These are phyloP conservation scores for Ascochyta rabiei DNA, from an alignment of 2,329 filamentous ascomycete genomes.

Conservation along the genomic window DNA sequence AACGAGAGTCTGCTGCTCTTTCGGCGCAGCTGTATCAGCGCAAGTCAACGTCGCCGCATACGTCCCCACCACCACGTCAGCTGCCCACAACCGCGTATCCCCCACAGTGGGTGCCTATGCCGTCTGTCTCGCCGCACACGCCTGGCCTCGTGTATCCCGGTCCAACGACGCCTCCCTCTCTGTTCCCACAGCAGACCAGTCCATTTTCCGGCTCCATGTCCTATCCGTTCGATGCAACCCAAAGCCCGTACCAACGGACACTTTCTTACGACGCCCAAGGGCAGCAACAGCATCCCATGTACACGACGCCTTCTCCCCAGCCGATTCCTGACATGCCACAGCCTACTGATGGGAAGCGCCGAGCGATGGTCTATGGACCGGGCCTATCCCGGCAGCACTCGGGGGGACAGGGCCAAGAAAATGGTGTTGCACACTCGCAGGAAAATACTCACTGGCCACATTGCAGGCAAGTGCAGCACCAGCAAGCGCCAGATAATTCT, in stretches of 20 bases:
- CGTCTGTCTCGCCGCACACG: slow-evolving; percentile 30
- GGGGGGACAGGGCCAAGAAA: slow-evolving; percentile 4
- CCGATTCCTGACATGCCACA: slow-evolving; percentile 40
- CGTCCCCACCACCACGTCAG: slow-evolving; percentile 30
- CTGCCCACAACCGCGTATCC: slow-evolving; percentile 24
- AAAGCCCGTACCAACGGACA: slow-evolving; percentile 23
- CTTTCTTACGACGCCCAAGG: slow-evolving; percentile 23
- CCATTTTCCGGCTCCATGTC: slow-evolving; percentile 39
- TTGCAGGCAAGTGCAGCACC: slow-evolving; percentile 1
- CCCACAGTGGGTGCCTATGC: slow-evolving; percentile 36
- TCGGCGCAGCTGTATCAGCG: slow-evolving; percentile 51
- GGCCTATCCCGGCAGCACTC: slow-evolving; percentile 24
- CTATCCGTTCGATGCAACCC: slow-evolving; percentile 30
- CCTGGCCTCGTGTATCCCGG: slow-evolving; percentile 35
- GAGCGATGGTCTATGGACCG: slow-evolving; percentile 40
- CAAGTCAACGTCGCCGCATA: slow-evolving; percentile 30
- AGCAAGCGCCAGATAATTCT: slow-evolving; percentile 3
- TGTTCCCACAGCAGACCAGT: slow-evolving; percentile 36
- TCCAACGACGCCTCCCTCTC: slow-evolving; percentile 39
- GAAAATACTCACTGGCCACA: slow-evolving; percentile 8
- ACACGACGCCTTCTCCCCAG: slow-evolving; percentile 36
- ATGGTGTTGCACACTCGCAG: slow-evolving; percentile 3
- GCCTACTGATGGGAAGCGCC: slow-evolving; percentile 40
- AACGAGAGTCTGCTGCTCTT: slow-evolving; percentile 51
- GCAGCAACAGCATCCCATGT: slow-evolving; percentile 19